A percentile compares a stretch with the other conserved stretches of the same genome.
phyloP scores from a whole-genome alignment of 2,329 filamentous ascomycete species.

The Verticillium isaacii region DNA sequence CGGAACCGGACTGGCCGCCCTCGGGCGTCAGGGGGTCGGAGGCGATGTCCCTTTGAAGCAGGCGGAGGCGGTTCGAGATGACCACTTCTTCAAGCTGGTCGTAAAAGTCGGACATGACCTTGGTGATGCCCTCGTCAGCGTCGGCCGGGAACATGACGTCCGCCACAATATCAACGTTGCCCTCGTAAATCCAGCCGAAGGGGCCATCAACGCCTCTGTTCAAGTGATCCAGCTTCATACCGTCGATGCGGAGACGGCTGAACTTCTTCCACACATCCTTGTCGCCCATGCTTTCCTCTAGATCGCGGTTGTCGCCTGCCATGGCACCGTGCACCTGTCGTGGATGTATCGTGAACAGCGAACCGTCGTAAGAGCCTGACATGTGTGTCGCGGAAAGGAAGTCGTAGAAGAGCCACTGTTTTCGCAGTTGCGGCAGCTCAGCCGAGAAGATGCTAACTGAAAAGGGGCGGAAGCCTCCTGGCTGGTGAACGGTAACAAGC shows the following conservation, averaged over 20 bases:
- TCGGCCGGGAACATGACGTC: slow-evolving; percentile 94
- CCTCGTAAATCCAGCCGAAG: slow-evolving; percentile 97
- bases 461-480: slow-evolving; percentile 86
- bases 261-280: slow-evolving; percentile 89
- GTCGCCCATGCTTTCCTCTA: slow-evolving; percentile 56
- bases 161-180: slow-evolving; percentile 92
- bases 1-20: slow-evolving; percentile 27
- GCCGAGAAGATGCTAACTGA: slow-evolving; percentile 94
- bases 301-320: slow-evolving; percentile 53
- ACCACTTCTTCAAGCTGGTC: slow-evolving; percentile 93
- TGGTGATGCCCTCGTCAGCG: slow-evolving; percentile 80
- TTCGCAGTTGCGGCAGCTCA: slow-evolving; percentile 85
- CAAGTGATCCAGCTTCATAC: slow-evolving; percentile 89
- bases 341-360: slow-evolving; percentile 94
- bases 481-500: slow-evolving; percentile 86
- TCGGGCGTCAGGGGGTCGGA: slow-evolving; percentile 14
- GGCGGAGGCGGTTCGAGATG: slow-evolving; percentile 65
- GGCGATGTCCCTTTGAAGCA: slow-evolving; percentile 46
- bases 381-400: slow-evolving; percentile 93
- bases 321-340: slow-evolving; percentile 80
- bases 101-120: slow-evolving; percentile 96
- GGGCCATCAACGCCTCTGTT: slow-evolving; percentile 90
- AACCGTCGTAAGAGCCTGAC: slow-evolving; percentile 92
- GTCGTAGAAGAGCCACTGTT: slow-evolving; percentile 98
- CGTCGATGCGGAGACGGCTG: slow-evolving; percentile 86